These are phyloP conservation scores for Diaporthe citri DNA, from an alignment of 2,329 filamentous ascomycete species.

Conservation along the genomic window DNA sequence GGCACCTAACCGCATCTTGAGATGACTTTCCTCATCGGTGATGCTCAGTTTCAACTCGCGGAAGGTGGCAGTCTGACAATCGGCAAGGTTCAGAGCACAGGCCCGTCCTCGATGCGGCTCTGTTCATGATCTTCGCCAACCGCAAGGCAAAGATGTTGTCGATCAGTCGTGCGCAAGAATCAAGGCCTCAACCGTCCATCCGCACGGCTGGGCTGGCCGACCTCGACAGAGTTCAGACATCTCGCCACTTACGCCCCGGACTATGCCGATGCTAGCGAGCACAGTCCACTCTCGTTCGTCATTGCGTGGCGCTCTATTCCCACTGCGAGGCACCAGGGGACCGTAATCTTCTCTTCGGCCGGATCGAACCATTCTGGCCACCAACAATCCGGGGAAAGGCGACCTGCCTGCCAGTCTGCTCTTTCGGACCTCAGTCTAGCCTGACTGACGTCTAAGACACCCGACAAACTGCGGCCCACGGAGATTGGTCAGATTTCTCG, in stretches of 20 bases:
- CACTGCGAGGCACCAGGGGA: conserved; percentile 25
- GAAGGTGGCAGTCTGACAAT: conserved; percentile 22
- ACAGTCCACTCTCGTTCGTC: conserved; percentile 19
- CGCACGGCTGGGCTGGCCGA: conserved; percentile 24
- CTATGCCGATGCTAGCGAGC: conserved; percentile 15
- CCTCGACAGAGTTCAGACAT: conserved; percentile 21
- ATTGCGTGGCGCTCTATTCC: conserved; percentile 17
- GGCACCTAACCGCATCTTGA: conserved; percentile 24
- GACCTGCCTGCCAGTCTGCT: conserved; percentile 1
- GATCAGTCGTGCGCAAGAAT: conserved; percentile 26
- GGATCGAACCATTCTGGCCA: conserved; percentile 22
- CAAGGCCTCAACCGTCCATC: neutral
- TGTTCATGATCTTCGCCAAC: conserved; percentile 36
- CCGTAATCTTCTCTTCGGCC: conserved; percentile 24
- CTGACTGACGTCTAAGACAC: conserved; percentile 35
- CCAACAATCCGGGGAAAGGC: conserved; percentile 24
- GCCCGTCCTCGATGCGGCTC: conserved; percentile 37
- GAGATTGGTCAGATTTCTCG: conserved; percentile 34
- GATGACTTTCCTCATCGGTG: conserved; percentile 31
- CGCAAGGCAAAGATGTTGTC: conserved; percentile 12
- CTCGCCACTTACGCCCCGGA: conserved; percentile 21
- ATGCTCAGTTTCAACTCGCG: conserved; percentile 35
- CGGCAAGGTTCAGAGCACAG: conserved; percentile 30
- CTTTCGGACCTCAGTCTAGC: conserved; percentile 21
- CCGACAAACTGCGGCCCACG: conserved; percentile 17